Conservation (phyloP, 352 stramenopile species). For the Pythium plurisporium region DNA sequence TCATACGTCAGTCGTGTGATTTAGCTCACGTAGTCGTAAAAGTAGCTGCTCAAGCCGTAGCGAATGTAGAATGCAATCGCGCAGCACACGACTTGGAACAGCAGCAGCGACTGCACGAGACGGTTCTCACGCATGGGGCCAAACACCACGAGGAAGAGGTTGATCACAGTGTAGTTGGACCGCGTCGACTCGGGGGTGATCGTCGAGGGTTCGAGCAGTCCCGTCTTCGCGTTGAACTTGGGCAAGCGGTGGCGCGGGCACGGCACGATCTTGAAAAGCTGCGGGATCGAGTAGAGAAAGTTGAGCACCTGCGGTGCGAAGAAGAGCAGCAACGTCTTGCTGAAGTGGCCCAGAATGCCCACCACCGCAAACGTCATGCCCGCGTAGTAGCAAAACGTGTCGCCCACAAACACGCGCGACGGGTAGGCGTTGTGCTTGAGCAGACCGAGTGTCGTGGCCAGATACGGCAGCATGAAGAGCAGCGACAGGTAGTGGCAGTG, state of each 20-base stretch:
- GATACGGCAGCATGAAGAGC: constrained; percentile 97
- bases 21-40: constrained; percentile 87
- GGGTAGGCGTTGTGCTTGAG: constrained; percentile 98
- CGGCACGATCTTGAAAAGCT: constrained; percentile 97
- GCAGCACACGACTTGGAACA: constrained; percentile 74
- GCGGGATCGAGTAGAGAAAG: constrained; percentile 97
- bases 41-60: constrained; percentile 82
- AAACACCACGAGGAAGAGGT: constrained; percentile 82
- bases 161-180: constrained; percentile 89
- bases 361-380: constrained; percentile 98
- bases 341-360: constrained; percentile 96
- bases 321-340: constrained; percentile 97
- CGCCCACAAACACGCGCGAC: constrained; percentile 96
- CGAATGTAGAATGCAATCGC: constrained; percentile 77
- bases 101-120: constrained; percentile 60
- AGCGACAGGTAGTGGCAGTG: constrained; percentile 94
- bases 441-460: constrained; percentile 90
- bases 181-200: constrained; percentile 81
- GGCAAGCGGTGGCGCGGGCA: constrained; percentile 97
- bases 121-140: constrained; percentile 77
- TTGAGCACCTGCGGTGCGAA: constrained; percentile 99
- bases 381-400: constrained; percentile 99
- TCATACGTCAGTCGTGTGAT: neutral
- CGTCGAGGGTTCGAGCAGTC: constrained; percentile 89
- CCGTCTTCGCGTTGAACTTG: constrained; percentile 91